Conservation (phyloP, 805 yeast species). For the Ogataea parapolymorpha region DNA sequence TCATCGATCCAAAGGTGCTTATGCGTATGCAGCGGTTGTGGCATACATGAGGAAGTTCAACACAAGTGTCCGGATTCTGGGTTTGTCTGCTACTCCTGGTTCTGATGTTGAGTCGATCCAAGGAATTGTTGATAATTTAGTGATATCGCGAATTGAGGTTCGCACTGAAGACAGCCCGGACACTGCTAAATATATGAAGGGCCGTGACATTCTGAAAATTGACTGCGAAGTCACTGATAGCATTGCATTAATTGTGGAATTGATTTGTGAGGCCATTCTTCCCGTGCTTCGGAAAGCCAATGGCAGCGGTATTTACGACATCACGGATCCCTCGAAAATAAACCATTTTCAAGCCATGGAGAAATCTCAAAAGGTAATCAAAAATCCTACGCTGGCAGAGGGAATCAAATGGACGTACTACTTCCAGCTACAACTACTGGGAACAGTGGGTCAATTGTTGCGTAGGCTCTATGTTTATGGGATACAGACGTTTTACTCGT, state of each 20-base stretch:
- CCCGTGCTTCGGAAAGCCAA: slow-evolving; percentile 67
- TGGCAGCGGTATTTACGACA: slow-evolving; percentile 57
- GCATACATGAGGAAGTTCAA: slow-evolving; percentile 59
- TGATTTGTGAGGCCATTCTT: slow-evolving; percentile 58
- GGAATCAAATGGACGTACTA: slow-evolving; percentile 73
- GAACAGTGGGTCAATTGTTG: slow-evolving; percentile 69
- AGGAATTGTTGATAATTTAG: slow-evolving; percentile 68
- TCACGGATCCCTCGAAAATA: slow-evolving; percentile 62
- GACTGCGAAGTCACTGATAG: slow-evolving; percentile 52
- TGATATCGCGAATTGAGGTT: slow-evolving; percentile 74
- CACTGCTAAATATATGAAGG: slow-evolving; percentile 72
- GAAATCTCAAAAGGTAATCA: slow-evolving; percentile 54
- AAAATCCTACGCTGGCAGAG: slow-evolving; percentile 55
- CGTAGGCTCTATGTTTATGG: slow-evolving; percentile 79
- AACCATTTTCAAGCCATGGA: slow-evolving; percentile 72
- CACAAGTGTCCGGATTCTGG: slow-evolving; percentile 69
- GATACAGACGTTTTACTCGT: slow-evolving; percentile 66
- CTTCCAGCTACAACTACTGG: slow-evolving; percentile 58
- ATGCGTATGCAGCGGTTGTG: slow-evolving; percentile 85
- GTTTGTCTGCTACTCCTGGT: slow-evolving; percentile 96
- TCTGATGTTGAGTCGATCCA: slow-evolving; percentile 85
- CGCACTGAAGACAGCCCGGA: slow-evolving; percentile 84
- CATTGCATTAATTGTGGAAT: slow-evolving; percentile 52
- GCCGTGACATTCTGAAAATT: slow-evolving; percentile 57
- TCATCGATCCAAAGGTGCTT: slow-evolving; percentile 87